phyloP scores from a whole-genome alignment of 2,329 filamentous ascomycete genomes.

The Nigrograna mackinnonii region DNA sequence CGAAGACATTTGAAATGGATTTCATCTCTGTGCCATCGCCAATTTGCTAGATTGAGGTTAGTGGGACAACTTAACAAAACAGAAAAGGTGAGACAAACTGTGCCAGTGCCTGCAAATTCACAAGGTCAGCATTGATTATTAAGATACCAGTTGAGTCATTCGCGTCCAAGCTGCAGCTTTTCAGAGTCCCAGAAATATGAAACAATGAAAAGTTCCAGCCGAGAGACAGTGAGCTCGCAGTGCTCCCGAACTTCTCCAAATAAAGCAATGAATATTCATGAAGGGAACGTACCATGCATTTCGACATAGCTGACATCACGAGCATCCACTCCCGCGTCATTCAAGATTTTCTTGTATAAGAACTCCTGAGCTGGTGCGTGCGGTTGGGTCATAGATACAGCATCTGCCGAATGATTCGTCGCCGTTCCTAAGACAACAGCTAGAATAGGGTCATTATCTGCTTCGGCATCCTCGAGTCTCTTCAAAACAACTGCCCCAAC shows the following conservation, averaged over 20 bases:
- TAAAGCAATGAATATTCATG: too few species aligned
- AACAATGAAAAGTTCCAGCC: too few species aligned
- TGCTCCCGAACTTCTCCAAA: too few species aligned
- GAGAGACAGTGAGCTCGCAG: too few species aligned
- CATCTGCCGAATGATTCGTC: conserved; percentile 38
- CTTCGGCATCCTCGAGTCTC: conserved; percentile 19
- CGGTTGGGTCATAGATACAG: conserved; percentile 33
- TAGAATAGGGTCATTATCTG: conserved; percentile 34
- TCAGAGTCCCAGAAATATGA: too few species aligned
- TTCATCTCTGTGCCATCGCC: conserved; percentile 27
- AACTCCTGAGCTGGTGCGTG: conserved; percentile 23
- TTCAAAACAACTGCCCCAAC: conserved; percentile 27
- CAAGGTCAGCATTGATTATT: too few species aligned
- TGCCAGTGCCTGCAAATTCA: too few species aligned
- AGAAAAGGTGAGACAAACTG: too few species aligned
- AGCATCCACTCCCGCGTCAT: conserved; percentile 41
- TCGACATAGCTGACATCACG: conserved; percentile 28
- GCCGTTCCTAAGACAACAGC: conserved; percentile 33
- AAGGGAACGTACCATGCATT: conserved; percentile 39
- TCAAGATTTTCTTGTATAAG: conserved; percentile 20
- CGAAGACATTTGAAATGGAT: conserved; percentile 19
- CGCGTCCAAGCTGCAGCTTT: too few species aligned
- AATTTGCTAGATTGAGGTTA: conserved; percentile 33
- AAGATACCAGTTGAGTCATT: too few species aligned
- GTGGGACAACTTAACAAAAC: too few species aligned